A percentile compares a stretch with the other conserved stretches of the same genome.
Evolutionary conservation across 1,139 yeast species (phyloP).

Genomic region (Meyerozyma carpophila): DNA sequence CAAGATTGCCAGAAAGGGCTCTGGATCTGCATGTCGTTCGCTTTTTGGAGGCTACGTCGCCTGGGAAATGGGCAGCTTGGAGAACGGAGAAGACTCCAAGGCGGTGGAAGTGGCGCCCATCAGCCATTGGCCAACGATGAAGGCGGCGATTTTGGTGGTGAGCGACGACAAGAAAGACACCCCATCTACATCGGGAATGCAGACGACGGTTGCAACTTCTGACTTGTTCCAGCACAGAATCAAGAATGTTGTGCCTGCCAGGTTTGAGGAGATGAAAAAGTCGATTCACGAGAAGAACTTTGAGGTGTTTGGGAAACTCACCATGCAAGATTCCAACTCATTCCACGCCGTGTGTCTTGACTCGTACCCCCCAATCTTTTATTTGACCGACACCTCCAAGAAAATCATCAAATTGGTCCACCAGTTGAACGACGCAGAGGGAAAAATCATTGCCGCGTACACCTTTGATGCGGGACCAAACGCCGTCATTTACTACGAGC

Average conservation of each 20-base stretch:
- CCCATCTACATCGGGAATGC: conserved; percentile 95
- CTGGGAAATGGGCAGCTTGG: conserved; percentile 88
- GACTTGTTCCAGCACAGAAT: conserved; percentile 79
- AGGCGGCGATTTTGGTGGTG: conserved; percentile 88
- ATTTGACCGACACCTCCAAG: conserved; percentile 91
- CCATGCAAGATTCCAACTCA: conserved; percentile 95
- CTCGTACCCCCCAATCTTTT: conserved; percentile 92
- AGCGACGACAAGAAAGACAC: conserved; percentile 92
- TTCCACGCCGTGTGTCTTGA: conserved; percentile 97
- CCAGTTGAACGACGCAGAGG: conserved; percentile 62
- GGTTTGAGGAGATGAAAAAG: conserved; percentile 77
- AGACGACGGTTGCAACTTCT: conserved; percentile 83
- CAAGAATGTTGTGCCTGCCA: conserved; percentile 71
- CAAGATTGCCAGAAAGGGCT: conserved; percentile 93
- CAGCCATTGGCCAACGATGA: conserved; percentile 88
- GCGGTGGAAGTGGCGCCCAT: conserved; percentile 88
- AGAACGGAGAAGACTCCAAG: conserved; percentile 80
- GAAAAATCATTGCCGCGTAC: conserved; percentile 78
- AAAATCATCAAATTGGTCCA: conserved; percentile 80
- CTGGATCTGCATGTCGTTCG: conserved; percentile 97
- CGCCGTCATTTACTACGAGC: conserved; percentile 87
- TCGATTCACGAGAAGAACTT: conserved; percentile 72
- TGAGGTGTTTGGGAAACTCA: conserved; percentile 73
- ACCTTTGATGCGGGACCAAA: conserved; percentile 99
- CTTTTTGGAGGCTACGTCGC: conserved; percentile 97